Evolutionary conservation across 495 filamentous ascomycete species (phyloP), one percentile per base, ranked within the genome.

Genomic region (Parmelia sp.): DNA sequence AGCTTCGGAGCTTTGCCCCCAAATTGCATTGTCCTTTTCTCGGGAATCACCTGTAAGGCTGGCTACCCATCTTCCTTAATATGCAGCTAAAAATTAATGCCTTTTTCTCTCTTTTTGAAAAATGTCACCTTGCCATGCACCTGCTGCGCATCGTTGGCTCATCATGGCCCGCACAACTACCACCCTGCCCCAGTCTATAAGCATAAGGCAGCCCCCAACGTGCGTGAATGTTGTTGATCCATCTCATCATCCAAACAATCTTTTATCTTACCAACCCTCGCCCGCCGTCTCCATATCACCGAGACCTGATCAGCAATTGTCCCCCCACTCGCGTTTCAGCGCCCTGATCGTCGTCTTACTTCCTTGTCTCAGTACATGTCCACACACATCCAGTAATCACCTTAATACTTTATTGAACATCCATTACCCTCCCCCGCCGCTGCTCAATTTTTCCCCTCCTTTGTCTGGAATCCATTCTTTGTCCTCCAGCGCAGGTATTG

Each of bases 101-200:
- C 49, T 11, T 55, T 55, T 55, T 55, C 12, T 19, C 27, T 33
- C 29, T 55, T 33, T 33, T 21, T 0, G 6, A 5, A 37, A 35
- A 25, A 35, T 63, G 51, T 57, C 58, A 36, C 59, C 59, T 47
- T 44, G 12, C 37, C 55, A 51, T 35, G 51, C 61, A 55, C 33
- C 61, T 63, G 61, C 51, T 63, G 61, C 61, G 61, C 61, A 57
- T 55, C 51, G 15, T 57, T 63, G 51, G 35, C 44, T 63, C 61
- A 35, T 51, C 12, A 63, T 63, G 61, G 51, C 61, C 61, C 37
- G 39, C 51, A 25, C 61, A 23, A 40, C 61, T 51, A 49, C 45
- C 33, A 57, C 27, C 27, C 29, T 33, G 17, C 51, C 51, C 51
- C 51, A 33, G 51, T 19, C 51, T 63, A 63, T 63, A 63, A 63